Percentiles rank a stretch among this genome's conserved stretches.
Evolutionary conservation across 2,329 filamentous ascomycete species (phyloP).

Genomic region (Botryosphaeria dothidea): DNA sequence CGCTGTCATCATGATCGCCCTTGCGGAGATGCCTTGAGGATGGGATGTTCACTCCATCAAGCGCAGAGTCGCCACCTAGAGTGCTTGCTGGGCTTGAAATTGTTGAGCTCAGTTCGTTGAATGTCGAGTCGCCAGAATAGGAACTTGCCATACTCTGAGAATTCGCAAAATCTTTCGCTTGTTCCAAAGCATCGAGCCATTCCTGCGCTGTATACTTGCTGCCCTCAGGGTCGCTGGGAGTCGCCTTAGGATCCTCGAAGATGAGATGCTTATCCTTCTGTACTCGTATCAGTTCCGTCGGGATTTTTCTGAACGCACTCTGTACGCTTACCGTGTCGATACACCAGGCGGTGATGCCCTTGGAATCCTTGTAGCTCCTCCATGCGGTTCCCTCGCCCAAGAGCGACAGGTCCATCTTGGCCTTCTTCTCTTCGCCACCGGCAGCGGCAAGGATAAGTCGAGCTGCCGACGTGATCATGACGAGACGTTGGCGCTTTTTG

Average conservation of each 20-base stretch:
- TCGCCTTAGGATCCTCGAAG: slow-evolving; percentile 88
- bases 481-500: slow-evolving; percentile 89
- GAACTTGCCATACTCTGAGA: slow-evolving; percentile 68
- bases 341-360: slow-evolving; percentile 84
- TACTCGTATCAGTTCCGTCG: neutral
- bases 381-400: slow-evolving; percentile 73
- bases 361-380: slow-evolving; percentile 79
- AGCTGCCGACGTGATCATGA: slow-evolving; percentile 91
- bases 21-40: slow-evolving; percentile 52
- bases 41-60: slow-evolving; percentile 50
- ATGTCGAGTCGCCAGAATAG: slow-evolving; percentile 57
- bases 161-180: slow-evolving; percentile 79
- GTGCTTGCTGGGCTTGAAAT: slow-evolving; percentile 78
- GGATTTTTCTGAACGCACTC: neutral
- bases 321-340: slow-evolving; percentile 80
- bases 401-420: slow-evolving; percentile 89
- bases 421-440: slow-evolving; percentile 92
- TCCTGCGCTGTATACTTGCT: slow-evolving; percentile 75
- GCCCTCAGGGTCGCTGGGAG: slow-evolving; percentile 62
- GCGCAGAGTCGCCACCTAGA: slow-evolving; percentile 56
- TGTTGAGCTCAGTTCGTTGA: slow-evolving; percentile 50
- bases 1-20: slow-evolving; percentile 49
- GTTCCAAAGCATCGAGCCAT: slow-evolving; percentile 88
- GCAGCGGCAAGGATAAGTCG: slow-evolving; percentile 87
- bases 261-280: slow-evolving; percentile 87